Percentiles rank a stretch among this genome's conserved stretches.
Evolutionary conservation across 306 rosid genomes (phyloP).

Genomic region (Medicago ruthenica): DNA sequence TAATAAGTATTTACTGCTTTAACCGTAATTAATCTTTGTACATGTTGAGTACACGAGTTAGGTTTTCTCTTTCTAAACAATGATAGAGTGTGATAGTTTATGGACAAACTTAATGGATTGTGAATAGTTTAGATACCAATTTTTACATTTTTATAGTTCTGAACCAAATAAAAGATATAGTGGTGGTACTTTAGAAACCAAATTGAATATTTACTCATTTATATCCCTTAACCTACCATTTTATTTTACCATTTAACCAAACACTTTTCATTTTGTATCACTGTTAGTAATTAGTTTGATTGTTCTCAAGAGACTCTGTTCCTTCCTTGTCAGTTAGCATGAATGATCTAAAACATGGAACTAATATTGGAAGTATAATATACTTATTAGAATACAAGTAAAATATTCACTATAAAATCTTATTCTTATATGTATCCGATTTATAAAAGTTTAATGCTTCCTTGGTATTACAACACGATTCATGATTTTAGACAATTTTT

Average conservation of each 20-base stretch:
- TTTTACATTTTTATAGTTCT: neutral
- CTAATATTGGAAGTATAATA: neutral
- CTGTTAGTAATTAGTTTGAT: neutral
- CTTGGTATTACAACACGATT: too few relatives aligned
- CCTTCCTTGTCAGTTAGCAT: neutral
- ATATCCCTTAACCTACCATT: neutral
- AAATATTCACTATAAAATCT: too few relatives aligned
- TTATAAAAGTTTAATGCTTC: too few relatives aligned
- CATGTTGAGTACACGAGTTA: neutral
- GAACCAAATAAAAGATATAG: neutral
- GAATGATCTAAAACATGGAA: neutral
- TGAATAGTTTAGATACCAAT: neutral
- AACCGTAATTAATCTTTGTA: neutral
- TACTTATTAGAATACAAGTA: too few relatives aligned
- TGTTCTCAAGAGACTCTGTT: neutral
- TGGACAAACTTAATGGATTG: neutral
- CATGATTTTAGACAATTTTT: too few relatives aligned
- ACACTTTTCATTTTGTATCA: neutral
- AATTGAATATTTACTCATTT: neutral
- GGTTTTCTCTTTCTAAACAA: neutral
- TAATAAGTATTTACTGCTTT: too few relatives aligned
- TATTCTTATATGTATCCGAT: too few relatives aligned
- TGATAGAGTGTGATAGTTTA: neutral
- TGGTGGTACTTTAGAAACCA: neutral
- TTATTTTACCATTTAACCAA: neutral